Conservation (phyloP, 306 rosid species). For the Casuarina equisetifolia region DNA sequence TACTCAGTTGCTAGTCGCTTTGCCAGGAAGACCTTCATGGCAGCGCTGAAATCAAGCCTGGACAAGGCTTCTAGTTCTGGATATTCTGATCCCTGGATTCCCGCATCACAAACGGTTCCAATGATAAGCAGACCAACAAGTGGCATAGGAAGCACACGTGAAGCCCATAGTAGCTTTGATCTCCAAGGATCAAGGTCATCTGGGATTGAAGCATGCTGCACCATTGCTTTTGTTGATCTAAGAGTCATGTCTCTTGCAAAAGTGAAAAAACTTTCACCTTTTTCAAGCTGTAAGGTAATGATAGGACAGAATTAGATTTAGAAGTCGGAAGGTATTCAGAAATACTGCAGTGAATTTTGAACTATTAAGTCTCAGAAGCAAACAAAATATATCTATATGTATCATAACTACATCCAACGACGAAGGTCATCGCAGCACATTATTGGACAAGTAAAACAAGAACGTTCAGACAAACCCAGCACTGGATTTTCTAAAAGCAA, state of each 20-base stretch:
- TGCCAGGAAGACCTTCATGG: slow-evolving; percentile 91
- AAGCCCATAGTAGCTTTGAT: slow-evolving; percentile 92
- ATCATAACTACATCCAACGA: not conserved
- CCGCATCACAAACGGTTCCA: slow-evolving; percentile 69
- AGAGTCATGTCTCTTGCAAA: slow-evolving; percentile 94
- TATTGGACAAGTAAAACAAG: not conserved
- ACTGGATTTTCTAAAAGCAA: not conserved
- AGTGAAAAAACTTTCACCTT: slow-evolving; percentile 87
- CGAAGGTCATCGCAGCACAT: not conserved
- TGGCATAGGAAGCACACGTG: slow-evolving; percentile 97
- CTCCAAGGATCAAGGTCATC: slow-evolving; percentile 89
- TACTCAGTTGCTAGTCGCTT: slow-evolving; percentile 83
- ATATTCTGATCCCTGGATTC: slow-evolving; percentile 65
- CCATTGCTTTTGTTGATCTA: slow-evolving; percentile 75
- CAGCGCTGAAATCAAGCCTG: slow-evolving; percentile 89
- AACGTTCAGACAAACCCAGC: not conserved
- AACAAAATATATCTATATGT: not conserved
- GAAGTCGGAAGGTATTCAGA: not conserved
- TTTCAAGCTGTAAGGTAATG: slow-evolving; percentile 58
- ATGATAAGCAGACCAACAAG: slow-evolving; percentile 87
- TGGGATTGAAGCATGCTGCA: slow-evolving; percentile 53
- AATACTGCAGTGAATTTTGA: not conserved
- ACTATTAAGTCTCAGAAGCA: not conserved
- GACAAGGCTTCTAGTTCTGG: slow-evolving; percentile 93
- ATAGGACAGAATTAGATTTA: slow-evolving; percentile 17